Percentiles rank a stretch among this genome's conserved stretches.
These are phyloP conservation scores for Starmerella potacharoeniae DNA, from an alignment of 805 yeast species.

Conservation along the genomic window DNA sequence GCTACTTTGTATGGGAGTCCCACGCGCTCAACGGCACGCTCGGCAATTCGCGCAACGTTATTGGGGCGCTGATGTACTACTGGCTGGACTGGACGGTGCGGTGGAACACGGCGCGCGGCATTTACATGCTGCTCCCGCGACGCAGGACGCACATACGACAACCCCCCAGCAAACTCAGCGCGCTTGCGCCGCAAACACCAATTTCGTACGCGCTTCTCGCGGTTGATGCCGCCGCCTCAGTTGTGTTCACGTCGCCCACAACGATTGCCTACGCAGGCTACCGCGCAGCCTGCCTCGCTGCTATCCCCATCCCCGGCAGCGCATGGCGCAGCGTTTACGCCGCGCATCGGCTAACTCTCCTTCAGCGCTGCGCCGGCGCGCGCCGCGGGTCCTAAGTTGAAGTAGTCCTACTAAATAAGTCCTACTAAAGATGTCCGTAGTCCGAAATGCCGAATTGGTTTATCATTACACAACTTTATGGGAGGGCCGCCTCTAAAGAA, in stretches of 20 bases:
- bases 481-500: slow-evolving; percentile 20
- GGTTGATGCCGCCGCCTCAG: no score
- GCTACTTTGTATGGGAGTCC: not conserved
- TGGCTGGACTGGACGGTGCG: not conserved
- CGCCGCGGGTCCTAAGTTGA: not conserved
- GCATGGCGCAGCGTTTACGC: not conserved
- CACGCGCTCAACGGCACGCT: not conserved
- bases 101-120: not conserved
- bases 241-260: no score
- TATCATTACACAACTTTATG: not conserved
- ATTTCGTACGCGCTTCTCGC: no score
- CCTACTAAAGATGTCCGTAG: no score
- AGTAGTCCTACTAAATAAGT: no score
- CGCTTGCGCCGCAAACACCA: no score
- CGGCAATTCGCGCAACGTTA: not conserved
- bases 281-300: not conserved
- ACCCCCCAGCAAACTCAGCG: no score
- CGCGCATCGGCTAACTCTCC: not conserved
- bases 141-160: no score
- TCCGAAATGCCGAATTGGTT: not conserved
- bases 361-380: not conserved
- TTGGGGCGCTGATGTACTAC: not conserved
- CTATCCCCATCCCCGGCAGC: not conserved
- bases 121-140: not conserved
- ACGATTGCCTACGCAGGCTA: not conserved